These are phyloP conservation scores for Cyclotella cryptica DNA, from an alignment of 108 stramenopile genomes.

Conservation along the genomic window DNA sequence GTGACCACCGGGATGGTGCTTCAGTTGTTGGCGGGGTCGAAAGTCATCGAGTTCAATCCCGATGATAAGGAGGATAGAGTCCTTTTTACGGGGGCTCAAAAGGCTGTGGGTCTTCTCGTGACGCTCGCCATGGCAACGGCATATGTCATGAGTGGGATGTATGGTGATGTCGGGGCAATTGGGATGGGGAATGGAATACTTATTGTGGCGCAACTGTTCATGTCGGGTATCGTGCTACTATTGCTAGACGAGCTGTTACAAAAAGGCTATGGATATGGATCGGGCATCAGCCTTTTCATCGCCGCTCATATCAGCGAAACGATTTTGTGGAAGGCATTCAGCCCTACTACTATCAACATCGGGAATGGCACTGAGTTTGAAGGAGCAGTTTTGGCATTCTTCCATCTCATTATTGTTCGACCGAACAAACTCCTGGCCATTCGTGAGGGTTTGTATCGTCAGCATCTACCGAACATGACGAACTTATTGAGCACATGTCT, in stretches of 20 bases:
- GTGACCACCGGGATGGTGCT: slow-evolving; percentile 95
- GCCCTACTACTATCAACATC: slow-evolving; percentile 99
- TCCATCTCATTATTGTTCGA: slow-evolving; percentile 96
- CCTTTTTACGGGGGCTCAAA: slow-evolving; percentile 98
- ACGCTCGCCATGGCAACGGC: slow-evolving; percentile 96
- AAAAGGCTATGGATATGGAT: slow-evolving; percentile 99
- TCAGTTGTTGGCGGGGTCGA: slow-evolving; percentile 94
- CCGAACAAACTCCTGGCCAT: slow-evolving; percentile 95
- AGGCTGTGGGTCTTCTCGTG: slow-evolving; percentile 99
- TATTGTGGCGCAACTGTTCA: slow-evolving; percentile 97
- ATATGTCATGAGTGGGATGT: slow-evolving; percentile 98
- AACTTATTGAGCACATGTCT: slow-evolving; percentile 96
- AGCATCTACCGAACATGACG: slow-evolving; percentile 98
- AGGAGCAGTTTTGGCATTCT: slow-evolving; percentile 97
- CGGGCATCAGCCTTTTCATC: slow-evolving; percentile 98
- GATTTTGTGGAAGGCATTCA: slow-evolving; percentile 99
- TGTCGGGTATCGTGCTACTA: slow-evolving; percentile 96
- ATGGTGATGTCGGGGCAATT: slow-evolving; percentile 95
- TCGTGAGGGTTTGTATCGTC: slow-evolving; percentile 95
- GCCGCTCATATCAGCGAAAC: slow-evolving; percentile 99
- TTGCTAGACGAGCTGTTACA: slow-evolving; percentile 98
- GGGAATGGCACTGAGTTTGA: slow-evolving; percentile 99
- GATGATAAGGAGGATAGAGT: slow-evolving; percentile 98
- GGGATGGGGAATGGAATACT: slow-evolving; percentile 97
- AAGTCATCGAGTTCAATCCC: slow-evolving; percentile 97